Evolutionary conservation across 306 rosid genomes (phyloP).

Genomic region (Glycine latifolia): DNA sequence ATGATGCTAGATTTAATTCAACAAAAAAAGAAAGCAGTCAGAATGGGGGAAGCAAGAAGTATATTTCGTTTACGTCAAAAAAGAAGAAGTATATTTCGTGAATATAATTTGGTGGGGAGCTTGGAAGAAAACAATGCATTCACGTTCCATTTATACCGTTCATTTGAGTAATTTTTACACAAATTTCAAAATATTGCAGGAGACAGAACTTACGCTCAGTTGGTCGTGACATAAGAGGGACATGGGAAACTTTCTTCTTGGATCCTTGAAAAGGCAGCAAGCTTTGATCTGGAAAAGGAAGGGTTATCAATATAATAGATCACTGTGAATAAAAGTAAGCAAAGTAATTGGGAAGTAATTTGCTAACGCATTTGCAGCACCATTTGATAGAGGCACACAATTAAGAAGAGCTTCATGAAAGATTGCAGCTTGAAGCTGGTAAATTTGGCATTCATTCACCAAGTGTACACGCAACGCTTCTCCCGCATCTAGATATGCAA

Average conservation of each 20-base stretch:
- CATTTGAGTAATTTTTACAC: slow-evolving; percentile 28
- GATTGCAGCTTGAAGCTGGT: slow-evolving; percentile 86
- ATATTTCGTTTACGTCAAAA: neutral
- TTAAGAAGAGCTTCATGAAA: slow-evolving; percentile 75
- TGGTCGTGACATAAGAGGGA: slow-evolving; percentile 78
- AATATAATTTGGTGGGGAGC: slow-evolving; percentile 5
- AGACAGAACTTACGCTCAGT: slow-evolving; percentile 80
- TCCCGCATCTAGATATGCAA: slow-evolving; percentile 62
- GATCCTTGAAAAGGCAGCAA: slow-evolving; percentile 45
- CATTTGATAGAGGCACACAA: slow-evolving; percentile 62
- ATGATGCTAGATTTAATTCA: slow-evolving; percentile 72
- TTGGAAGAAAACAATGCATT: slow-evolving; percentile 13
- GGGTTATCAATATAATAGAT: slow-evolving; percentile 38
- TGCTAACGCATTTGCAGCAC: slow-evolving; percentile 50
- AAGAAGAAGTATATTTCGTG: neutral
- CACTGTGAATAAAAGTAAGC: slow-evolving; percentile 13
- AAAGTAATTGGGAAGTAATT: slow-evolving; percentile 23
- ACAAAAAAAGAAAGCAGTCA: slow-evolving; percentile 38
- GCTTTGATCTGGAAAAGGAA: slow-evolving; percentile 62
- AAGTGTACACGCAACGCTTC: slow-evolving; percentile 69
- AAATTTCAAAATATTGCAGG: slow-evolving; percentile 38
- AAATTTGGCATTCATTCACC: slow-evolving; percentile 64
- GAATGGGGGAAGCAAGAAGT: slow-evolving; percentile 13
- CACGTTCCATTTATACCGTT: slow-evolving; percentile 32
- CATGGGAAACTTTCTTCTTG: slow-evolving; percentile 73